A percentile compares a stretch with the other conserved stretches of the same genome.
phyloP scores from a whole-genome alignment of 345 rosid species.

The Lepidium africanum region DNA sequence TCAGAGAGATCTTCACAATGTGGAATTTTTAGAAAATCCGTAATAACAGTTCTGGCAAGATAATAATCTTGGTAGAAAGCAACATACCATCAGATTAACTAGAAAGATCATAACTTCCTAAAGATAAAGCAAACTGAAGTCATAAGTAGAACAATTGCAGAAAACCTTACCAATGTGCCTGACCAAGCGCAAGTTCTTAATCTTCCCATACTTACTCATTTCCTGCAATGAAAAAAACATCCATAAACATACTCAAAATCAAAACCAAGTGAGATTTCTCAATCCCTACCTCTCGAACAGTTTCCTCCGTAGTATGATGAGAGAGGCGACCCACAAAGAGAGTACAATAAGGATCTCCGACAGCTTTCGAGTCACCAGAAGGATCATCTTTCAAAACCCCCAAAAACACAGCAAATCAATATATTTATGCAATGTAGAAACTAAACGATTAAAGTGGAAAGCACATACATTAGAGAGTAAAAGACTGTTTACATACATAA shows the following conservation, averaged over 20 bases:
- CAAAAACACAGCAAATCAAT: background rate
- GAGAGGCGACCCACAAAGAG: slow-evolving; percentile 78
- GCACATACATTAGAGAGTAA: background rate
- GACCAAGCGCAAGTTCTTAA: slow-evolving; percentile 82
- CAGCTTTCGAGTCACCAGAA: slow-evolving; percentile 58
- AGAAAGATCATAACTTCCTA: background rate
- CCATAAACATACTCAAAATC: background rate
- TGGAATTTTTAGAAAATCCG: background rate
- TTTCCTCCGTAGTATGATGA: slow-evolving; percentile 56
- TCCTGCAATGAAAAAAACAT: slow-evolving; percentile 34
- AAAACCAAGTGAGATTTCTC: background rate
- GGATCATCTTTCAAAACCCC: slow-evolving; percentile 57
- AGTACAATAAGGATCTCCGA: slow-evolving; percentile 75
- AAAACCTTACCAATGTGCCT: slow-evolving; percentile 67
- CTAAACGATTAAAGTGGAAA: background rate
- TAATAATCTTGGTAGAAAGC: background rate
- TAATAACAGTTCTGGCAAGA: background rate
- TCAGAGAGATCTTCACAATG: background rate
- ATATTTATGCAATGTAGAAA: background rate
- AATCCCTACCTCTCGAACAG: slow-evolving; percentile 53
- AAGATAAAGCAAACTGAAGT: background rate
- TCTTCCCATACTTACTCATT: slow-evolving; percentile 77
- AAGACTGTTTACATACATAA: slow-evolving; percentile 63
- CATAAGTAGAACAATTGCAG: background rate
- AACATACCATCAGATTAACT: background rate